A percentile compares a stretch with the other conserved stretches of the same genome.
phyloP scores from a whole-genome alignment of 2,329 filamentous ascomycete species.

The Fusarium concolor region DNA sequence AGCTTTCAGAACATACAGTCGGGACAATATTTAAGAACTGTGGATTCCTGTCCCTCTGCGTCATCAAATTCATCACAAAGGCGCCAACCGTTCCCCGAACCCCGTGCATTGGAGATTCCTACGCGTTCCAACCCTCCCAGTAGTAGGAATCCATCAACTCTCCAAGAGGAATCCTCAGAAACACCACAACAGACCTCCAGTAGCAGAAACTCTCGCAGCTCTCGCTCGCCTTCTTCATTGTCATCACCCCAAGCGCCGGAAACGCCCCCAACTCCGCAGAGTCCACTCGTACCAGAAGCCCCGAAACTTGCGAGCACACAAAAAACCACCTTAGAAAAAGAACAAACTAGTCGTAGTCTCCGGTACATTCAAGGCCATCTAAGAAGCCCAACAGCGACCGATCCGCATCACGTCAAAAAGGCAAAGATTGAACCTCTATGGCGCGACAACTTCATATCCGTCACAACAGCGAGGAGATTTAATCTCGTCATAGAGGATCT shows the following conservation, averaged over 20 bases:
- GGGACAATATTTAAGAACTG: no score
- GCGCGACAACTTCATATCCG: not conserved
- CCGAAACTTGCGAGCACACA: fast-evolving
- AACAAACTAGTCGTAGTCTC: fast-evolving
- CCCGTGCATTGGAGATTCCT: no score
- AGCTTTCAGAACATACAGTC: no score
- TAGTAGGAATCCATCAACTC: fast-evolving
- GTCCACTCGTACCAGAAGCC: fast-evolving
- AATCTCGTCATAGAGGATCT: fast-evolving
- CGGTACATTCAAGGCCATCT: not conserved
- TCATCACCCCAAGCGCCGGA: fast-evolving
- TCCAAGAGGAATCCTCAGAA: fast-evolving
- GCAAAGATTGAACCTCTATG: fast-evolving
- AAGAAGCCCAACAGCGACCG: fast-evolving
- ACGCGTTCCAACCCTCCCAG: fast-evolving
- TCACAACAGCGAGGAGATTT: not conserved
- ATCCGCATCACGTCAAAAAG: fast-evolving
- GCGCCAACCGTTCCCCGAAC: no score
- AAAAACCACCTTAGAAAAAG: fast-evolving
- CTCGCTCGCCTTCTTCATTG: not conserved
- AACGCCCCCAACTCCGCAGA: not conserved
- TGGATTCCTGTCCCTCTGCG: no score
- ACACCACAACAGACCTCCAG: not conserved
- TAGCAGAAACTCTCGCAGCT: not conserved
- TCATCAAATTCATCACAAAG: no score